Conservation (phyloP, 805 yeast species). For the Yarrowia bubula region DNA sequence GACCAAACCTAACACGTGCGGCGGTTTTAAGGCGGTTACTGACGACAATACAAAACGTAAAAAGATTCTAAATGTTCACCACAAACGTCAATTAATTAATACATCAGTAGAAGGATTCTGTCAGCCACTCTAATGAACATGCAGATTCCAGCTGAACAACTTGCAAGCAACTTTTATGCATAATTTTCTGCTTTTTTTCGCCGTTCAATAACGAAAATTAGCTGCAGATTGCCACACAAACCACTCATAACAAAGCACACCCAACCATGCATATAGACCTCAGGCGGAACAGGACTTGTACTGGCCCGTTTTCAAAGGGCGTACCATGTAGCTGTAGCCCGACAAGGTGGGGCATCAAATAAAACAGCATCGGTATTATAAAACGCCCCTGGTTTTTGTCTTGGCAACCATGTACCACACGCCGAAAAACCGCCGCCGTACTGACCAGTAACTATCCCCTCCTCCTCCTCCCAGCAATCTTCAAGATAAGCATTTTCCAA, state of each 20-base stretch:
- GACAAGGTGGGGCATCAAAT: background rate
- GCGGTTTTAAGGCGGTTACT: background rate
- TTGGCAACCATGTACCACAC: too few species aligned
- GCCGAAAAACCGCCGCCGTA: background rate
- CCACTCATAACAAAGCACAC: conserved; percentile 18
- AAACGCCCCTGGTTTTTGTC: background rate
- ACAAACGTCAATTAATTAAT: background rate
- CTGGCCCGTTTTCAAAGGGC: background rate
- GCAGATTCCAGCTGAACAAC: too few species aligned
- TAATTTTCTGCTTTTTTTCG: background rate
- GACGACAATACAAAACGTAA: background rate
- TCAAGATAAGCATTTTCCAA: conserved; percentile 12
- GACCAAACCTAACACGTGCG: conserved; percentile 19
- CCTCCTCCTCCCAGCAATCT: conserved; percentile 23
- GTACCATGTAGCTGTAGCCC: background rate
- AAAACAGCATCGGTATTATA: background rate
- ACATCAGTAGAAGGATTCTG: too few species aligned
- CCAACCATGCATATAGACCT: background rate
- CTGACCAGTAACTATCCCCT: background rate
- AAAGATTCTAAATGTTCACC: background rate
- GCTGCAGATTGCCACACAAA: conserved; percentile 9
- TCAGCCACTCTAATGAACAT: too few species aligned
- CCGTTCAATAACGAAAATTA: background rate
- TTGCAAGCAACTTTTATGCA: background rate
- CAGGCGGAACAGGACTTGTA: conserved; percentile 8